Evolutionary conservation across 768 basidiomycete genomes (phyloP), one percentile per base, ranked within the genome.

Genomic region (Boletellus sp.): DNA sequence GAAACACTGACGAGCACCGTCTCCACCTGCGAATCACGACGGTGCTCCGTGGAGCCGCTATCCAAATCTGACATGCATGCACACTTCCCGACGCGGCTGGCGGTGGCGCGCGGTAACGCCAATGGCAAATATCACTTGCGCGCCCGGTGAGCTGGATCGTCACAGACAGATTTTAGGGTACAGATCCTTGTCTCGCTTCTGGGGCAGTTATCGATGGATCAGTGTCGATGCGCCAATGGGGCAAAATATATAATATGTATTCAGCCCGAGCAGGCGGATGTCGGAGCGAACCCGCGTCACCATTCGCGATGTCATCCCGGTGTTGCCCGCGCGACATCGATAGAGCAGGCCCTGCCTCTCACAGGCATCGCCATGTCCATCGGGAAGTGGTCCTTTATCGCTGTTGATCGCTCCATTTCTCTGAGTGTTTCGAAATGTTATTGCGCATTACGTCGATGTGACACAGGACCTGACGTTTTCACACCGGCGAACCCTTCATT

Each of bases 1-100:
- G 40, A 46, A 42, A 39, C 46, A 22, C 34, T 17, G 16, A 23
- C 16, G 26, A 28, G 11, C 34, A 22, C 34, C 31, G 10, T 37
- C 34, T 38, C 58, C 11, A 22, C 42, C 39, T 48, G 47, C 51
- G 54, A 57, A 62, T 65, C 57, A 24, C 33, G 35, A 43, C 40
- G 41, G 46, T 47, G 3, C 38, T 53, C 59, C 61, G 50, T 58
- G 39, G 28, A 48, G 24, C 48, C 13, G 35, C 48, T 37, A 28
- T 44, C 47, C 48, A 34, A 40, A 4, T 24, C 38, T 5, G 17
- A 38, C 20, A 34, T 13, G 17, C 23, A 23, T 22, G 9, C 40
- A 20, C 20, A 22, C 47, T 32, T 22, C 36, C 43, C 33, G 40
- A 41, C 38, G 4, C 7, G 35, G 28, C 28, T 11, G n/a, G 28